phyloP scores from a whole-genome alignment of 805 yeast species.

The Metschnikowia lachancei region DNA sequence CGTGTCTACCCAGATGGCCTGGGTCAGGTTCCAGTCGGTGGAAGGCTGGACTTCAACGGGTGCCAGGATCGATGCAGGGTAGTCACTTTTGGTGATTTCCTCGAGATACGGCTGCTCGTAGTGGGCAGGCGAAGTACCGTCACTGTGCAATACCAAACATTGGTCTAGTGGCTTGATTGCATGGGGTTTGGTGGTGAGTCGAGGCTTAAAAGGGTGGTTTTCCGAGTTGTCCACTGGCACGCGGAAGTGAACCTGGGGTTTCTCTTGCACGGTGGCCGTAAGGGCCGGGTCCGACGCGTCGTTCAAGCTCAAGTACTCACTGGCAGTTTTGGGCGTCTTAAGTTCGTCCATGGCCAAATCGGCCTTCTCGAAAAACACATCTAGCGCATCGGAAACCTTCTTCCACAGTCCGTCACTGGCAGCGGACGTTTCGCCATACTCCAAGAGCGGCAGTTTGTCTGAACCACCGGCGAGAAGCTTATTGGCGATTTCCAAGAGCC shows the following conservation, averaged over 20 bases:
- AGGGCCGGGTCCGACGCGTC: conserved; percentile 8
- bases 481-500: conserved; percentile 47
- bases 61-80: conserved; percentile 55
- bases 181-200: conserved; percentile 69
- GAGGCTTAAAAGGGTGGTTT: conserved; percentile 72
- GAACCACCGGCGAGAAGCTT: conserved; percentile 37
- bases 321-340: conserved; percentile 21
- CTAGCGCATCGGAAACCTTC: conserved; percentile 58
- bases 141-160: conserved; percentile 25
- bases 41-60: conserved; percentile 46
- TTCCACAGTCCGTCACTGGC: conserved; percentile 54
- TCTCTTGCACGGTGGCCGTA: conserved; percentile 24
- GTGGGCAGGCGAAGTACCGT: conserved; percentile 6
- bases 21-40: conserved; percentile 61
- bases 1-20: conserved; percentile 71
- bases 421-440: conserved; percentile 44
- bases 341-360: conserved; percentile 64
- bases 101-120: conserved; percentile 76
- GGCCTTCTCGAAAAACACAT: conserved; percentile 68
- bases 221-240: conserved; percentile 66
- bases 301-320: conserved; percentile 14
- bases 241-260: conserved; percentile 69
- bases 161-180: conserved; percentile 57
- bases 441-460: conserved; percentile 17
- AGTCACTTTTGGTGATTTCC: conserved; percentile 70